These are phyloP conservation scores for Diaporthe destruens DNA, from an alignment of 2,329 filamentous ascomycete genomes.

Conservation along the genomic window DNA sequence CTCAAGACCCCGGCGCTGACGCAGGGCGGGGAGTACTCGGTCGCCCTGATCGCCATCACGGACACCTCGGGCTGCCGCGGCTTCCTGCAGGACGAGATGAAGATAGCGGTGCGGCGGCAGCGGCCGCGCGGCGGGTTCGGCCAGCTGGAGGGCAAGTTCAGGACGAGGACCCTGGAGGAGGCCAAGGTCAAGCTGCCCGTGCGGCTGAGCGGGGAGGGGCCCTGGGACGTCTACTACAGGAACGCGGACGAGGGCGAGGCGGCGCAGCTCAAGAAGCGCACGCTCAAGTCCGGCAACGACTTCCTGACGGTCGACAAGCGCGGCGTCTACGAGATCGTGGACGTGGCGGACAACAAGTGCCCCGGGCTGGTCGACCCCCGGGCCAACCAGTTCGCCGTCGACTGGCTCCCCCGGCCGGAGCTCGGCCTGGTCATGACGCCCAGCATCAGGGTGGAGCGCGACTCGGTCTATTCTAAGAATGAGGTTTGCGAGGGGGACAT, in stretches of 20 bases:
- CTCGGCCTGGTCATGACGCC: slow-evolving; percentile 76
- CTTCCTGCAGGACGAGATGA: slow-evolving; percentile 85
- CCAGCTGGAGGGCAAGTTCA: slow-evolving; percentile 82
- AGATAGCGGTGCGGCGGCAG: slow-evolving; percentile 88
- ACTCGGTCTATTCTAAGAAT: slow-evolving; percentile 73
- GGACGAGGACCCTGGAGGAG: slow-evolving; percentile 81
- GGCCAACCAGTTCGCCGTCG: slow-evolving; percentile 81
- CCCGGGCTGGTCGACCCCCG: slow-evolving; percentile 82
- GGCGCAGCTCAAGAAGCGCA: slow-evolving; percentile 58
- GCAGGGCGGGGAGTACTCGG: slow-evolving; percentile 89
- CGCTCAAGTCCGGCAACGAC: slow-evolving; percentile 73
- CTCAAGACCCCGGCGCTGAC: slow-evolving; percentile 81
- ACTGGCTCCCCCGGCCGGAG: slow-evolving; percentile 86
- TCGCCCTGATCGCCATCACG: slow-evolving; percentile 87
- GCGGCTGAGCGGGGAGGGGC: slow-evolving; percentile 85
- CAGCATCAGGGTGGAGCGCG: slow-evolving; percentile 66
- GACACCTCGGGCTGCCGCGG: slow-evolving; percentile 90
- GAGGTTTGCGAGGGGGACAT: slow-evolving; percentile 96
- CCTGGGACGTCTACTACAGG: slow-evolving; percentile 84
- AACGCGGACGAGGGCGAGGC: slow-evolving; percentile 69
- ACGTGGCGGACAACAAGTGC: slow-evolving; percentile 83
- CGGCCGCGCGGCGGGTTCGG: slow-evolving; percentile 90
- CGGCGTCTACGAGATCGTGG: slow-evolving; percentile 84
- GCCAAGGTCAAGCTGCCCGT: slow-evolving; percentile 81
- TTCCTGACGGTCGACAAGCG: slow-evolving; percentile 73